phyloP scores from a whole-genome alignment of 2,329 filamentous ascomycete genomes.

The Zarea fungicola region DNA sequence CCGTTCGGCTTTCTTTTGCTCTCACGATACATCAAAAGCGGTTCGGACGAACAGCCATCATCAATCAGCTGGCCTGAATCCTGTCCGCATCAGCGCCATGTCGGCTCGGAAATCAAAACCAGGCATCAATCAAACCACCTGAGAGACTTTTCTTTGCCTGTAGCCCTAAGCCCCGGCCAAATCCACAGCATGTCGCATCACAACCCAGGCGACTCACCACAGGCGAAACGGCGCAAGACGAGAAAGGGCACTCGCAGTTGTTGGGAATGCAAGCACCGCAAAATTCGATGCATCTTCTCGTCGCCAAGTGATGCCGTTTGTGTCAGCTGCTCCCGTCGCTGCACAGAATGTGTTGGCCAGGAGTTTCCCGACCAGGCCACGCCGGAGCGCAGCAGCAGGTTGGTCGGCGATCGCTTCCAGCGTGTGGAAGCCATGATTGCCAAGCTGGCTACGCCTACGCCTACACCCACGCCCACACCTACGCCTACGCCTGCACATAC shows the following conservation, averaged over 20 bases:
- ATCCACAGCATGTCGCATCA: neutral
- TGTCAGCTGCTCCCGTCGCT: constrained; percentile 39
- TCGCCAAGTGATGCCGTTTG: constrained; percentile 34
- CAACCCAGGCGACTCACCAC: neutral
- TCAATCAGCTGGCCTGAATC: neutral
- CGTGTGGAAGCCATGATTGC: constrained; percentile 33
- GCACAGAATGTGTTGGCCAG: constrained; percentile 42
- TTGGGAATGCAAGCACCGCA: constrained; percentile 55
- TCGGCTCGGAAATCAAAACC: too few species aligned
- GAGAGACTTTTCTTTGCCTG: neutral
- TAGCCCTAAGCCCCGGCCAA: neutral
- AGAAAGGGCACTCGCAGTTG: constrained; percentile 54
- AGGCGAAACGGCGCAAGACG: constrained; percentile 32
- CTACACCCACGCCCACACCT: too few species aligned
- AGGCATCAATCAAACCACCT: too few species aligned
- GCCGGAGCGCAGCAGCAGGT: constrained; percentile 15
- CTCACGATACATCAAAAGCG: neutral
- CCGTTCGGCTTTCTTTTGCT: constrained; percentile 3
- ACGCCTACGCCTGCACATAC: too few species aligned
- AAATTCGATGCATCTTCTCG: constrained; percentile 44
- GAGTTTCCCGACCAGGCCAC: constrained; percentile 34
- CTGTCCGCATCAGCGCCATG: too few species aligned
- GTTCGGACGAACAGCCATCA: neutral
- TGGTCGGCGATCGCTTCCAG: constrained; percentile 25
- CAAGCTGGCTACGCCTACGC: constrained; percentile 24